Conservation (phyloP, 306 rosid species). For the Malus sylvestris region DNA sequence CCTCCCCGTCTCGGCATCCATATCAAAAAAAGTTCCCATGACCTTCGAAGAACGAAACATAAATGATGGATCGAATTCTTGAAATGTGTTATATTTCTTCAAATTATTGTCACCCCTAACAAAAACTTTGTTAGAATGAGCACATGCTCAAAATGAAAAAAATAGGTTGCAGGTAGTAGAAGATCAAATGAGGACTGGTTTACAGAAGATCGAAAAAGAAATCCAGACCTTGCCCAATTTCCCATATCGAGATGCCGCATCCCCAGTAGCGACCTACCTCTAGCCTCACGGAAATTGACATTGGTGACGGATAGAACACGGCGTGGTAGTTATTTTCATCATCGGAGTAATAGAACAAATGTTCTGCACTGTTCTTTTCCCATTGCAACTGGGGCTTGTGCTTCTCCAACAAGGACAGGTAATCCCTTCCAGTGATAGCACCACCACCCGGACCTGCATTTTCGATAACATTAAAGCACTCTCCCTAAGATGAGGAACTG, state of each 20-base stretch:
- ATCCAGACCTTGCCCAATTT: slow-evolving; percentile 98
- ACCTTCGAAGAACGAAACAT: too few relatives aligned
- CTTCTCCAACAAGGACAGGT: slow-evolving; percentile 66
- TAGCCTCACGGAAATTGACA: slow-evolving; percentile 71
- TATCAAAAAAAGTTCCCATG: too few relatives aligned
- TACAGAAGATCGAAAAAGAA: slow-evolving; percentile 71
- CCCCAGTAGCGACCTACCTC: slow-evolving; percentile 85
- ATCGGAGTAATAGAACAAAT: slow-evolving; percentile 58
- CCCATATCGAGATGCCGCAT: slow-evolving; percentile 92
- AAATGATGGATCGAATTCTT: neutral
- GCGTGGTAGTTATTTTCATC: slow-evolving; percentile 49
- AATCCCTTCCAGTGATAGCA: slow-evolving; percentile 75
- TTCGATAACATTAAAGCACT: slow-evolving; percentile 1
- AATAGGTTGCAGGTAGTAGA: neutral
- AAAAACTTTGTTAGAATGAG: neutral
- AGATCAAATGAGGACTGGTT: neutral
- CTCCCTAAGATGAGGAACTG: neutral
- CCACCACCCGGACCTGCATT: slow-evolving; percentile 58
- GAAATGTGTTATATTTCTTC: neutral
- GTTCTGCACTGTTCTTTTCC: slow-evolving; percentile 83
- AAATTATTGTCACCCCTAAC: neutral
- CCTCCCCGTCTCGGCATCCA: too few relatives aligned
- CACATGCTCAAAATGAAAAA: neutral
- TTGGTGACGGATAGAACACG: slow-evolving; percentile 77
- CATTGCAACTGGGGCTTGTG: slow-evolving; percentile 67